phyloP scores from a whole-genome alignment of 345 rosid species.

The Rhizophora mangle region DNA sequence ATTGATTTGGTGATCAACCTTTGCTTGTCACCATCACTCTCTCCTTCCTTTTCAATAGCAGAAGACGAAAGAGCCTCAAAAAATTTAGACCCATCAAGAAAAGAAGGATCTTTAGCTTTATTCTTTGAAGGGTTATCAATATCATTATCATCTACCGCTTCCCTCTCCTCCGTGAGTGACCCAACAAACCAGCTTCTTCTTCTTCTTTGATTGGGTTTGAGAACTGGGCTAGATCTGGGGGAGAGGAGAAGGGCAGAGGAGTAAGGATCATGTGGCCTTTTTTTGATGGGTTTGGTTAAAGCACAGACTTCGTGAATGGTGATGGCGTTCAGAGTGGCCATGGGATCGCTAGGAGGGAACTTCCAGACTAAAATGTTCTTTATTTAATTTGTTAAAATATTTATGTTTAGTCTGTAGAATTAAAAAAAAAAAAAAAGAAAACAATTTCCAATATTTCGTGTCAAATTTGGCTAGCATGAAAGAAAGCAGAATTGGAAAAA shows the following conservation, averaged over 20 bases:
- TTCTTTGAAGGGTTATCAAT: conserved; percentile 12
- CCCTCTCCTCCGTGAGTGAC: conserved; percentile 56
- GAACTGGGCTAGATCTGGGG: not conserved
- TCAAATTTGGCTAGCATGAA: too few relatives aligned
- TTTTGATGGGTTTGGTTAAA: conserved; percentile 12
- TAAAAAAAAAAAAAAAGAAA: too few relatives aligned
- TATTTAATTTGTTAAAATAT: too few relatives aligned
- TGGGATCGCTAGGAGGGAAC: not conserved
- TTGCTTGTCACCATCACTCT: conserved; percentile 23
- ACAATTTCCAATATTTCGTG: too few relatives aligned
- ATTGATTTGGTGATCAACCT: conserved; percentile 50
- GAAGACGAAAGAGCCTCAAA: conserved; percentile 26
- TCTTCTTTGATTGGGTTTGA: conserved; percentile 1
- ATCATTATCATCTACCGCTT: conserved; percentile 34
- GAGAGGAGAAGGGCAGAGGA: conserved; percentile 17
- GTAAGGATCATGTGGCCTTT: conserved; percentile 7
- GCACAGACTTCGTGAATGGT: conserved; percentile 15
- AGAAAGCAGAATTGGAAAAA: too few relatives aligned
- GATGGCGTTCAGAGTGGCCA: conserved; percentile 37
- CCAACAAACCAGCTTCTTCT: conserved; percentile 37
- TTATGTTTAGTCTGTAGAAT: too few relatives aligned
- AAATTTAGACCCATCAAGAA: conserved; percentile 27
- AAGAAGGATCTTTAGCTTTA: conserved; percentile 11
- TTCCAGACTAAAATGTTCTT: too few relatives aligned
- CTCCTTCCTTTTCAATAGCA: conserved; percentile 14